Percentiles rank a stretch among this genome's conserved stretches.
These are phyloP conservation scores for Chlamydomonas eustigma DNA, from an alignment of 139 green algal genomes.

Conservation along the genomic window DNA sequence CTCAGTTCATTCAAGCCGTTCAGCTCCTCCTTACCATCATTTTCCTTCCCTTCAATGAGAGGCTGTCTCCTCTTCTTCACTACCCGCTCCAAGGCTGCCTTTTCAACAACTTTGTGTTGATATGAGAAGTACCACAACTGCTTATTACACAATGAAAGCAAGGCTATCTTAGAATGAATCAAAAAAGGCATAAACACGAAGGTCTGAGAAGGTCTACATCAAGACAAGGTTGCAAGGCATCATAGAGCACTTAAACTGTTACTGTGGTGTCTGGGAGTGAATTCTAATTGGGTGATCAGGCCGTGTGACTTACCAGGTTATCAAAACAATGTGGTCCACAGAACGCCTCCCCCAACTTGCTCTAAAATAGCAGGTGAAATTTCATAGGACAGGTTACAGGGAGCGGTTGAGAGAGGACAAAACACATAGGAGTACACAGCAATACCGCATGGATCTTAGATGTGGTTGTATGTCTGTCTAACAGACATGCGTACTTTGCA, in stretches of 20 bases:
- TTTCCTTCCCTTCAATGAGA: too few relatives aligned
- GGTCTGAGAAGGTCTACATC: background rate
- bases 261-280: background rate
- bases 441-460: background rate
- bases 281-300: background rate
- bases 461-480: background rate
- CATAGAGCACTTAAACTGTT: too few relatives aligned
- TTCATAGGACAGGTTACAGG: background rate
- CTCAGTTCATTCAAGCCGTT: too few relatives aligned
- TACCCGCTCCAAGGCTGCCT: background rate
- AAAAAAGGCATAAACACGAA: background rate
- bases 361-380: conserved; percentile 1
- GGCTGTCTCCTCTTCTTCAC: background rate
- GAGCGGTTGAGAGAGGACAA: background rate
- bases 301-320: conserved; percentile 13
- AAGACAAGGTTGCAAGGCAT: background rate
- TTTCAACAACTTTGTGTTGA: conserved; percentile 14
- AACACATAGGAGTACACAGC: background rate
- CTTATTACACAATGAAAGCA: background rate
- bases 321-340: background rate
- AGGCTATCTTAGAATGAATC: background rate
- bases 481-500: conserved; percentile 3
- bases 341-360: conserved; percentile 6
- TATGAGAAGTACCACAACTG: conserved; percentile 16
- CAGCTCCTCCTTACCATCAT: too few relatives aligned